Conservation (phyloP, 495 filamentous ascomycete species). For the Penicillium crystallinum region DNA sequence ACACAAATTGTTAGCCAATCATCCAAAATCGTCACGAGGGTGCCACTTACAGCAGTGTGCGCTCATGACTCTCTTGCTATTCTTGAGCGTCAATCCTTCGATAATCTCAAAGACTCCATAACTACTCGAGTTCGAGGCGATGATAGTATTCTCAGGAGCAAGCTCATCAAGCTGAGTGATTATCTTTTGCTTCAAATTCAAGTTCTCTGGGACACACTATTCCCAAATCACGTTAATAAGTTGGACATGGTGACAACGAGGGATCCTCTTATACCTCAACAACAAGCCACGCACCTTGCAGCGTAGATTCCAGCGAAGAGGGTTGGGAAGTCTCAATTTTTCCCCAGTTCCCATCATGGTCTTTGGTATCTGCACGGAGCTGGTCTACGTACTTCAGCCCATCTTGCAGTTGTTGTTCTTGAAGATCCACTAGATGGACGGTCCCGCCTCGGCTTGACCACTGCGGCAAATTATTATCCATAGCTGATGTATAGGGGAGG, state of each 20-base stretch:
- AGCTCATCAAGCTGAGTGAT: conserved; percentile 27
- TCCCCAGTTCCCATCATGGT: conserved; percentile 11
- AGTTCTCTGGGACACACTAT: conserved; percentile 34
- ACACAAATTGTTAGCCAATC: background rate
- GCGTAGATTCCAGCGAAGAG: conserved; percentile 6
- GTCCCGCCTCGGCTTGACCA: conserved; percentile 32
- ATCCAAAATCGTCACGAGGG: background rate
- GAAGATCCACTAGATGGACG: conserved; percentile 27
- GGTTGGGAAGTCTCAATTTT: conserved; percentile 13
- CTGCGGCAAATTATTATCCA: conserved; percentile 8
- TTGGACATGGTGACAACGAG: background rate
- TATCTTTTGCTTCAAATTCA: conserved; percentile 23
- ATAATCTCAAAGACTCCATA: conserved; percentile 33
- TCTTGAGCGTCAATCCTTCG: conserved; percentile 22
- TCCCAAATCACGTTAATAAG: background rate
- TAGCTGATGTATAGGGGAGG: background rate
- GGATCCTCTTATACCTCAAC: conserved; percentile 24
- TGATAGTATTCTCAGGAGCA: conserved; percentile 22
- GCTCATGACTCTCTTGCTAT: conserved; percentile 23
- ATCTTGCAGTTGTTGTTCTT: conserved; percentile 20
- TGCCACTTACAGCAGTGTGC: conserved; percentile 32
- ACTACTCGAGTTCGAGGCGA: conserved; percentile 40
- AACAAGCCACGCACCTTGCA: conserved; percentile 30
- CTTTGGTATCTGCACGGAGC: conserved; percentile 12
- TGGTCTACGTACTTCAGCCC: conserved; percentile 20